A percentile compares a stretch with the other conserved stretches of the same genome.
Evolutionary conservation across 2,329 filamentous ascomycete species (phyloP).

Genomic region (Allantophomopsis lycopodina): DNA sequence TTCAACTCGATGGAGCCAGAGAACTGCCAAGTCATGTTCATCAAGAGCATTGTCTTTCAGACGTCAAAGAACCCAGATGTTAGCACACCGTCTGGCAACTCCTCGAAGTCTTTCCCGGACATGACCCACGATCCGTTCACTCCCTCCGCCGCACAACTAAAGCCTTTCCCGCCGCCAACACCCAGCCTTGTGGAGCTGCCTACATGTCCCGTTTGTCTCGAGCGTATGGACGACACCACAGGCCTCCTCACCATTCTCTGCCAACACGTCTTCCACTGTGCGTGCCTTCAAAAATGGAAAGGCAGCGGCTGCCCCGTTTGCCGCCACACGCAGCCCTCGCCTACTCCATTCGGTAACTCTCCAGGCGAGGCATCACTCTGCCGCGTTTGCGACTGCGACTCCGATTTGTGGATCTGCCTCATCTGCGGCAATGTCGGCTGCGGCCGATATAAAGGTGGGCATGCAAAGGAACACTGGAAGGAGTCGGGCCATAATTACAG

Average conservation of each 20-base stretch:
- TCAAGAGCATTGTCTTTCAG: slow-evolving; percentile 82
- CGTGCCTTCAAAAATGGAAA: slow-evolving; percentile 91
- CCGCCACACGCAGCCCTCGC: slow-evolving; percentile 57
- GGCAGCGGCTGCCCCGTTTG: slow-evolving; percentile 91
- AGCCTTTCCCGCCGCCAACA: slow-evolving; percentile 53
- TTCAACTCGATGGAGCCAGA: slow-evolving; percentile 94
- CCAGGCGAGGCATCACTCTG: slow-evolving; percentile 55
- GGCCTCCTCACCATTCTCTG: slow-evolving; percentile 92
- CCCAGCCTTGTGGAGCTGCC: slow-evolving; percentile 81
- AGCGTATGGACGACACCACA: slow-evolving; percentile 96
- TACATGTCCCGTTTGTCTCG: slow-evolving; percentile 90
- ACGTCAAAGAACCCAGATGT: slow-evolving; percentile 10
- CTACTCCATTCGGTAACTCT: slow-evolving; percentile 10
- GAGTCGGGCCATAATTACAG: slow-evolving; percentile 81
- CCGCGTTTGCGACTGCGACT: slow-evolving; percentile 62
- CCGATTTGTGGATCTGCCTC: slow-evolving; percentile 89
- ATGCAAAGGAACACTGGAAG: slow-evolving; percentile 90
- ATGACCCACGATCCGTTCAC: slow-evolving; percentile 52
- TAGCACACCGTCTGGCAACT: background rate
- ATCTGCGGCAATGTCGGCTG: slow-evolving; percentile 90
- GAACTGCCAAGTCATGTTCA: slow-evolving; percentile 87
- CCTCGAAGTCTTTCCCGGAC: slow-evolving; percentile 38
- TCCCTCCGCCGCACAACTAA: slow-evolving; percentile 31
- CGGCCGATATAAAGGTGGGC: slow-evolving; percentile 84
- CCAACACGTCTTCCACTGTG: slow-evolving; percentile 96